Evolutionary conservation across 139 green algal genomes (phyloP).

Genomic region (Zygnema cylindricum): DNA sequence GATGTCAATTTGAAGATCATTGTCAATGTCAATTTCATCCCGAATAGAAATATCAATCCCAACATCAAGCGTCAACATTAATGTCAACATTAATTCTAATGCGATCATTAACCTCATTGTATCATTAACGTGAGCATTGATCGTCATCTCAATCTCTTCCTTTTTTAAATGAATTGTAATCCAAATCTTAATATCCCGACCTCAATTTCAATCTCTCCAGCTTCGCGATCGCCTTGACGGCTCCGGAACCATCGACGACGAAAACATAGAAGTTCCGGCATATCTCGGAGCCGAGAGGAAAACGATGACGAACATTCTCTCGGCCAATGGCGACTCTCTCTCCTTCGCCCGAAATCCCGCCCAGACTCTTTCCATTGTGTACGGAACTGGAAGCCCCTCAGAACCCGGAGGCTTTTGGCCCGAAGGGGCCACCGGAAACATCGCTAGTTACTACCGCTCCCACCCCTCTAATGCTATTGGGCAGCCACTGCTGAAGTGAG

Average conservation of each 20-base stretch:
- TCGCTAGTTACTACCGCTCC: slow-evolving; percentile 9
- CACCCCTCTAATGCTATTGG: too few relatives aligned
- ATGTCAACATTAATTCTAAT: too few relatives aligned
- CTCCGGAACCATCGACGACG: slow-evolving; percentile 17
- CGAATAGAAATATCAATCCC: too few relatives aligned
- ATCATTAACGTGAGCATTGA: too few relatives aligned
- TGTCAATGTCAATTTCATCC: too few relatives aligned
- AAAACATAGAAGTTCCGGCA: slow-evolving; percentile 8
- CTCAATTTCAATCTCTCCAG: background rate
- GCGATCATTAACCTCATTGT: too few relatives aligned
- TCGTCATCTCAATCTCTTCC: too few relatives aligned
- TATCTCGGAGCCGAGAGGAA: slow-evolving; percentile 1
- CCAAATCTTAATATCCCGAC: too few relatives aligned
- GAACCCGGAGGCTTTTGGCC: slow-evolving; percentile 33
- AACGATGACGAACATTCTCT: slow-evolving; percentile 36
- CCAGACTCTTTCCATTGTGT: slow-evolving; percentile 19
- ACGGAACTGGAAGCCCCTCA: background rate
- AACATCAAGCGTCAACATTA: too few relatives aligned
- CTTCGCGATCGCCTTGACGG: background rate
- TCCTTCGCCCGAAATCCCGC: slow-evolving; percentile 15
- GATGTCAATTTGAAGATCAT: too few relatives aligned
- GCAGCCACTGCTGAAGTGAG: too few relatives aligned
- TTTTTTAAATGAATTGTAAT: too few relatives aligned
- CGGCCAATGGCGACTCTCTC: slow-evolving; percentile 16
- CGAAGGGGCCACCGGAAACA: slow-evolving; percentile 20